Conservation (phyloP, 1,139 yeast species). For the Protomyces inouyei region DNA sequence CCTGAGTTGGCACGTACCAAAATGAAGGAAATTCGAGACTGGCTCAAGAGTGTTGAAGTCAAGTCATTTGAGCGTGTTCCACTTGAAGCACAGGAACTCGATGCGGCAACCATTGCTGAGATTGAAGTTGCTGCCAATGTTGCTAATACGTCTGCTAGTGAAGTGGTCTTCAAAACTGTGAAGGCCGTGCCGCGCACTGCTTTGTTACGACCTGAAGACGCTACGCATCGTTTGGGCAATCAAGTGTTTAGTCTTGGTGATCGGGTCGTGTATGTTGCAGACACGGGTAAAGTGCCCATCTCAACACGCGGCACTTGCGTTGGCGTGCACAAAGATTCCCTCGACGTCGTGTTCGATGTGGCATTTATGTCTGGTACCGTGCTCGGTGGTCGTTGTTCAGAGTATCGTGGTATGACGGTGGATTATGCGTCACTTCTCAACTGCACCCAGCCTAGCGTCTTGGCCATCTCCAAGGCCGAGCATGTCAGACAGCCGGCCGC, state of each 20-base stretch:
- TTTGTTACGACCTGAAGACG: conserved; percentile 67
- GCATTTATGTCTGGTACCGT: conserved; percentile 78
- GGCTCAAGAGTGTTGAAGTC: conserved; percentile 54
- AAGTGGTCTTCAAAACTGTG: conserved; percentile 53
- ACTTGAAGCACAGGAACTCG: conserved; percentile 72
- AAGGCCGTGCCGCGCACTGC: conserved; percentile 85
- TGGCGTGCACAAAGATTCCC: conserved; percentile 53
- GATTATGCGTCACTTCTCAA: conserved; percentile 81
- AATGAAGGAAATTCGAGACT: conserved; percentile 37
- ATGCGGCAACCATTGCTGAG: conserved; percentile 58
- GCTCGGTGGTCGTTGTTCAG: conserved; percentile 67
- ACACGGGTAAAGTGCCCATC: conserved; percentile 83
- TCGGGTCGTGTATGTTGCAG: conserved; percentile 77
- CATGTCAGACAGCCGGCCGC: background rate
- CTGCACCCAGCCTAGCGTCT: conserved; percentile 49
- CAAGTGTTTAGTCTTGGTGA: conserved; percentile 86
- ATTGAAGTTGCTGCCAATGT: conserved; percentile 62
- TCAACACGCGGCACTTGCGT: conserved; percentile 89
- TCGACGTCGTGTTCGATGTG: conserved; percentile 77
- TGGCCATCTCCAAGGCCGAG: conserved; percentile 28
- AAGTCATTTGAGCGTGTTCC: conserved; percentile 57
- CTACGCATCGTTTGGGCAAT: conserved; percentile 64
- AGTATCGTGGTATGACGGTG: conserved; percentile 77
- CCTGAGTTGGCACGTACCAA: conserved; percentile 3
- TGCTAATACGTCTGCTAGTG: conserved; percentile 45